These are phyloP conservation scores for Ascochyta viciae-villosae DNA, from an alignment of 2,329 filamentous ascomycete species.

Conservation along the genomic window DNA sequence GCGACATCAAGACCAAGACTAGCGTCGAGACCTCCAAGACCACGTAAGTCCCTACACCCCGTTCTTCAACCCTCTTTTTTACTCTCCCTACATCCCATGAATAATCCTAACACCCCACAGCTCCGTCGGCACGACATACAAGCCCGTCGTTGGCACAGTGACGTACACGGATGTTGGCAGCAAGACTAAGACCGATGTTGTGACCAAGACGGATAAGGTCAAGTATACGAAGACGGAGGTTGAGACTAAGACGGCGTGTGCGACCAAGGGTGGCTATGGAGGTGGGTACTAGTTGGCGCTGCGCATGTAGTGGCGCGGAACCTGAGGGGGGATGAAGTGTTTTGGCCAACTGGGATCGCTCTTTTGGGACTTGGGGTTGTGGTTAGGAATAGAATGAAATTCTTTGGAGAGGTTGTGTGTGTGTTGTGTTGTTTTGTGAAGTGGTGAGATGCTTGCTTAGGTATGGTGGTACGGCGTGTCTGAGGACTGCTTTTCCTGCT, in stretches of 20 bases:
- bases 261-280: conserved; percentile 21
- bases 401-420: neutral
- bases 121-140: conserved; percentile 23
- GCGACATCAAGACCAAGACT: conserved; percentile 19
- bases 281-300: conserved; percentile 2
- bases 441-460: no score
- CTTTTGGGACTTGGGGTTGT: neutral
- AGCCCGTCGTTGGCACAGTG: conserved; percentile 22
- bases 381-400: neutral
- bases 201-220: conserved; percentile 26
- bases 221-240: conserved; percentile 25
- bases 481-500: neutral
- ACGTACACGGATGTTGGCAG: conserved; percentile 22
- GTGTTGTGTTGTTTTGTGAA: no score
- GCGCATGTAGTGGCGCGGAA: neutral
- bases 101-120: conserved; percentile 14
- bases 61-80: neutral
- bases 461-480: no score
- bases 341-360: conserved; percentile 1
- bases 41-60: conserved; percentile 23
- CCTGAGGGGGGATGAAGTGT: neutral
- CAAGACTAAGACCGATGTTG: conserved; percentile 15
- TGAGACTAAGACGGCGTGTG: conserved; percentile 31
- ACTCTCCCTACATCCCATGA: no score
- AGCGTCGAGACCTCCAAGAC: conserved; percentile 20